Percentiles rank a stretch among this genome's conserved stretches.
phyloP scores from a whole-genome alignment of 2,329 filamentous ascomycete genomes.

The Colletotrichum lindemuthianum region DNA sequence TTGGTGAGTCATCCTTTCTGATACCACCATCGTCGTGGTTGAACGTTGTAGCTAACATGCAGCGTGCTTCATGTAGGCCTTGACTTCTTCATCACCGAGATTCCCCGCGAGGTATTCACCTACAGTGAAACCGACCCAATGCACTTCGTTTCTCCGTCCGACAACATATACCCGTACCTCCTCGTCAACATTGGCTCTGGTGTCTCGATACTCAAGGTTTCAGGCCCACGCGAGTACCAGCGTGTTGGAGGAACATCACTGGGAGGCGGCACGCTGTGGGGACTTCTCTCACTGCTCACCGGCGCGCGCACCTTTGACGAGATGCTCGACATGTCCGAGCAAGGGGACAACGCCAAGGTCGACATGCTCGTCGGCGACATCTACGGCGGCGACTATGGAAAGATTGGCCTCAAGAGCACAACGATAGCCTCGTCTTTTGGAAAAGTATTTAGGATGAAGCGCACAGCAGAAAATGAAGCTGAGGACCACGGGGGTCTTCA shows the following conservation, averaged over 20 bases:
- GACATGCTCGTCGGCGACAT: constrained; percentile 99
- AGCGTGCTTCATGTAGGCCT: constrained; percentile 67
- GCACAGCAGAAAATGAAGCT: constrained; percentile 80
- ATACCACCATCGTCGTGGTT: not conserved
- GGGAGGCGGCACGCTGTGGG: constrained; percentile 98
- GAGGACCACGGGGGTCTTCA: constrained; percentile 74
- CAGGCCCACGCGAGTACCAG: constrained; percentile 84
- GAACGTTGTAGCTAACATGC: not conserved
- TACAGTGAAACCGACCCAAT: constrained; percentile 93
- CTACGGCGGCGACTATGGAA: constrained; percentile 94
- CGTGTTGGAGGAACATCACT: constrained; percentile 95
- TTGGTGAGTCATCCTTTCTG: constrained; percentile 65
- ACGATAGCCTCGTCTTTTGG: constrained; percentile 97
- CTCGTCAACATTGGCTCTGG: constrained; percentile 98
- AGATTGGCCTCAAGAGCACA: constrained; percentile 94
- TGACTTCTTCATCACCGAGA: constrained; percentile 99
- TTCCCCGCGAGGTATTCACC: constrained; percentile 95
- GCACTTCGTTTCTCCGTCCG: constrained; percentile 83
- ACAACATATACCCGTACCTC: constrained; percentile 91
- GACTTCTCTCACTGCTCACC: constrained; percentile 88
- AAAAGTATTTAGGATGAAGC: constrained; percentile 94
- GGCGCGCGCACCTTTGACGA: constrained; percentile 97
- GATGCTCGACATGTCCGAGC: constrained; percentile 92
- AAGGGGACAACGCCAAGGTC: constrained; percentile 90
- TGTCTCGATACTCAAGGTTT: constrained; percentile 97